These are phyloP conservation scores for Alternaria arbusti DNA, from an alignment of 2,329 filamentous ascomycete species.

Conservation along the genomic window DNA sequence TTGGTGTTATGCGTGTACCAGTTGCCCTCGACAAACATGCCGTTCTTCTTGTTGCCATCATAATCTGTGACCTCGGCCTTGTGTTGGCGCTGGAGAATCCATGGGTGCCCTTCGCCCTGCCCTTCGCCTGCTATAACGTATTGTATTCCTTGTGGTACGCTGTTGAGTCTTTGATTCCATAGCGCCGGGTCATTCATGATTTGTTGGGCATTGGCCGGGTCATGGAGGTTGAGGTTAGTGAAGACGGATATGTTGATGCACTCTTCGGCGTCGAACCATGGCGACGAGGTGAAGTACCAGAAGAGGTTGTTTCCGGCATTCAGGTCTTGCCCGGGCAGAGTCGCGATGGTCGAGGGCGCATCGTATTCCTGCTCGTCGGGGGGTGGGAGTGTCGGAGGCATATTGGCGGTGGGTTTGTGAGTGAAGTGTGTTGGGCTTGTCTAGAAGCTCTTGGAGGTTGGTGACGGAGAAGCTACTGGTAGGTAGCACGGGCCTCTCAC, in stretches of 20 bases:
- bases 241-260: constrained; percentile 65
- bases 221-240: constrained; percentile 57
- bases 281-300: constrained; percentile 67
- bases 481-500: constrained; percentile 23
- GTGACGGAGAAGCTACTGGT: not conserved
- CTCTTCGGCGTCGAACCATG: constrained; percentile 66
- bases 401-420: constrained; percentile 18
- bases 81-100: constrained; percentile 66
- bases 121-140: constrained; percentile 67
- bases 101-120: constrained; percentile 59
- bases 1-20: constrained; percentile 68
- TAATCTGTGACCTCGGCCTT: constrained; percentile 42
- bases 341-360: constrained; percentile 28
- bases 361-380: constrained; percentile 44
- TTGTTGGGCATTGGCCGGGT: constrained; percentile 52
- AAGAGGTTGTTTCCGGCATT: constrained; percentile 53
- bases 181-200: constrained; percentile 61
- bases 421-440: not conserved
- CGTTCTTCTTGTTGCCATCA: constrained; percentile 45
- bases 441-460: constrained; percentile 1
- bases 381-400: constrained; percentile 37
- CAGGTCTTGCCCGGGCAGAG: constrained; percentile 30
- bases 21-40: constrained; percentile 61
- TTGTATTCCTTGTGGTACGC: constrained; percentile 61
- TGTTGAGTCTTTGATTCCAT: constrained; percentile 62